These are phyloP conservation scores for Aspergillus oerlinghausenensis DNA, from an alignment of 2,329 filamentous ascomycete species.

Conservation along the genomic window DNA sequence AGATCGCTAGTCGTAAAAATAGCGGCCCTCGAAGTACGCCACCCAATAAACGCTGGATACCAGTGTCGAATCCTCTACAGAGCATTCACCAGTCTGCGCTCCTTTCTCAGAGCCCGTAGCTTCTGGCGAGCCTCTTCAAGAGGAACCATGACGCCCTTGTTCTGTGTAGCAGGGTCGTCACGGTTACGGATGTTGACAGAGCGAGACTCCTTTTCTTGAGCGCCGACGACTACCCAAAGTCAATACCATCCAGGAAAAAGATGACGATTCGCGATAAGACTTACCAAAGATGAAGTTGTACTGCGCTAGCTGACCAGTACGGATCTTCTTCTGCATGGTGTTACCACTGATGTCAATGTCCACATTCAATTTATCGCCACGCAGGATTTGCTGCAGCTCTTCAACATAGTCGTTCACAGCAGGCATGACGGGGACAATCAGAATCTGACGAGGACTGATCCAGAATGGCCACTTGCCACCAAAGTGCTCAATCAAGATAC, in stretches of 20 bases:
- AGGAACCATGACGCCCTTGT: conserved; percentile 58
- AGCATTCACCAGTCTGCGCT: conserved; percentile 40
- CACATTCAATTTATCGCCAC: conserved; percentile 43
- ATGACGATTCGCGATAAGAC: conserved; percentile 11
- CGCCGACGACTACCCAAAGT: conserved; percentile 52
- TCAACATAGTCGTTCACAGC: conserved; percentile 45
- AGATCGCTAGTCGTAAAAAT: not conserved
- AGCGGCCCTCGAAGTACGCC: conserved; percentile 12
- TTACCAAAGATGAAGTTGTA: conserved; percentile 51
- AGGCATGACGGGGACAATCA: conserved; percentile 50
- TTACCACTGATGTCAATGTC: conserved; percentile 48
- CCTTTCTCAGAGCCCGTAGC: conserved; percentile 45
- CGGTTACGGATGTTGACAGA: conserved; percentile 62
- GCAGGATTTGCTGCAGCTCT: conserved; percentile 44
- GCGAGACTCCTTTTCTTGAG: conserved; percentile 55
- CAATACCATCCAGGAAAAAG: conserved; percentile 7
- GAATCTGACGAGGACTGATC: conserved; percentile 48
- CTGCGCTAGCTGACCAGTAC: conserved; percentile 44
- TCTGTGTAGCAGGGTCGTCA: conserved; percentile 59
- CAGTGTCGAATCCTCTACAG: conserved; percentile 22
- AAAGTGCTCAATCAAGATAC: conserved; percentile 49
- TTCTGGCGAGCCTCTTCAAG: conserved; percentile 56
- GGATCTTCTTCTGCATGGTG: conserved; percentile 50
- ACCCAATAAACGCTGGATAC: conserved; percentile 4
- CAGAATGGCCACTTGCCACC: conserved; percentile 52